Conservation (phyloP, 2,329 filamentous ascomycete species). For the Neopestalotiopsis sp. region DNA sequence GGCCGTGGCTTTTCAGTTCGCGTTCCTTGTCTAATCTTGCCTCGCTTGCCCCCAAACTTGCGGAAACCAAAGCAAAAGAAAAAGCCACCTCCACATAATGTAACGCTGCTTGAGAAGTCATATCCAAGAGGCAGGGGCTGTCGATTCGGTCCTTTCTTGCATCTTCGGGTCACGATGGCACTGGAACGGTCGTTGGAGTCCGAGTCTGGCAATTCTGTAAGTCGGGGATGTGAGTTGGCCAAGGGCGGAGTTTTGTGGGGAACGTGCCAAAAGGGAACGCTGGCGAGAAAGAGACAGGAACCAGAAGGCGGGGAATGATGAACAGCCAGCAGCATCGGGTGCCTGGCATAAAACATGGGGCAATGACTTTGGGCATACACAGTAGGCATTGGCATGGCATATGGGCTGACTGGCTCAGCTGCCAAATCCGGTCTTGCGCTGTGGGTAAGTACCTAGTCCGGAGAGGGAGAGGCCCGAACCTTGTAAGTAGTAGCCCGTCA, state of each 20-base stretch:
- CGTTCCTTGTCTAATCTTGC: too few species aligned
- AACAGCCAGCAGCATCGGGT: too few species aligned
- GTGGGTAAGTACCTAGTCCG: background rate
- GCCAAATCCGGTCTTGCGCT: background rate
- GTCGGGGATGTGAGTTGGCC: background rate
- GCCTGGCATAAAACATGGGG: too few species aligned
- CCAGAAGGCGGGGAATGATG: background rate
- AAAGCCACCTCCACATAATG: conserved; percentile 10
- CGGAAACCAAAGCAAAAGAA: background rate
- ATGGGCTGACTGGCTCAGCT: background rate
- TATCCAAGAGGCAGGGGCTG: background rate
- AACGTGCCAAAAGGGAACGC: too few species aligned
- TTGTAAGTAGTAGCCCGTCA: background rate
- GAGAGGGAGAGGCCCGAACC: background rate
- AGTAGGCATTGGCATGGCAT: background rate
- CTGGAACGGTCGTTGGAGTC: background rate
- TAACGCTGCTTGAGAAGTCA: background rate
- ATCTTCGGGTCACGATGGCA: conserved; percentile 11
- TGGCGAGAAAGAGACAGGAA: too few species aligned
- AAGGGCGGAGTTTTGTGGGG: conserved; percentile 19
- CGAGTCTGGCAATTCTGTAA: background rate
- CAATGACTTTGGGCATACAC: too few species aligned
- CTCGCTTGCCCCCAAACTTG: background rate
- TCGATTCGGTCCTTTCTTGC: conserved; percentile 5
- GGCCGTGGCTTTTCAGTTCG: too few species aligned